Conservation (phyloP, 2,329 filamentous ascomycete genomes). For the Chaetomium olivaceum region DNA sequence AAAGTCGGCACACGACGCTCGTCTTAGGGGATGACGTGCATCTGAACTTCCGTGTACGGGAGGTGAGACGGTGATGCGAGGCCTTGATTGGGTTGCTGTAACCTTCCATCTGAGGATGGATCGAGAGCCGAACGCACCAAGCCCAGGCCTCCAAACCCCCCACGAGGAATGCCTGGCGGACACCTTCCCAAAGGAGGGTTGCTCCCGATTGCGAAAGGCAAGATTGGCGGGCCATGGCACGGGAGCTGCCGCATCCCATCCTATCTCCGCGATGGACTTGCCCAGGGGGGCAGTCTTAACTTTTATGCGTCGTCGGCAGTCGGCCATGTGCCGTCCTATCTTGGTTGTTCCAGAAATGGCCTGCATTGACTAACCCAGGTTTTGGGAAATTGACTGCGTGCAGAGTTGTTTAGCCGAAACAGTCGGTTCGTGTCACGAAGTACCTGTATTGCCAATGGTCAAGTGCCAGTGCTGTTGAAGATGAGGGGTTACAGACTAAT, state of each 20-base stretch:
- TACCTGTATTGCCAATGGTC: too few relatives aligned
- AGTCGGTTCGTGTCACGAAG: too few relatives aligned
- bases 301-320: neutral
- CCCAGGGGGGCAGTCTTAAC: neutral
- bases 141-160: neutral
- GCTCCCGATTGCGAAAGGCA: neutral
- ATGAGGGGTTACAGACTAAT: too few relatives aligned
- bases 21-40: neutral
- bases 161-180: neutral
- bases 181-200: neutral
- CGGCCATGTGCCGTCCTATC: neutral
- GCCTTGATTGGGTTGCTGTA: slow-evolving; percentile 3
- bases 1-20: too few relatives aligned
- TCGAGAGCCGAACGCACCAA: neutral
- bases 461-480: too few relatives aligned
- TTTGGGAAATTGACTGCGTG: neutral
- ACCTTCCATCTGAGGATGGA: slow-evolving; percentile 14
- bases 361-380: neutral
- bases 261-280: neutral
- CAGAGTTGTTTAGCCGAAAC: too few relatives aligned
- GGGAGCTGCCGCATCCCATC: neutral
- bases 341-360: neutral
- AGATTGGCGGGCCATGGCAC: neutral
- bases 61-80: slow-evolving; percentile 6
- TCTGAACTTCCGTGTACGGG: slow-evolving; percentile 10